These are phyloP conservation scores for Trifolium repens DNA, from an alignment of 306 rosid genomes.

Conservation along the genomic window DNA sequence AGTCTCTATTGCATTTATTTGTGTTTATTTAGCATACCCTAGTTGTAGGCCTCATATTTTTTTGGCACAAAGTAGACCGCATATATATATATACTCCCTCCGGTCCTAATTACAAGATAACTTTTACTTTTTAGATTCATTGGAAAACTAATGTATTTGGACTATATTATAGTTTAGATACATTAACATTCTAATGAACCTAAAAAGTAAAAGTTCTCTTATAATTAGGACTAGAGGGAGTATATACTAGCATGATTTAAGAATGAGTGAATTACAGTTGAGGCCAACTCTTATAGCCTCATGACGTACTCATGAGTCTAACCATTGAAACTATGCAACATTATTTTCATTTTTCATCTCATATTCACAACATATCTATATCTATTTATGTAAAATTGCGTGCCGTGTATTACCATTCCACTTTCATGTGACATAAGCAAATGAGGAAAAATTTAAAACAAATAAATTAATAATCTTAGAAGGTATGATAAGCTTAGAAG, in stretches of 20 bases:
- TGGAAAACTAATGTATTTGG: too few species aligned
- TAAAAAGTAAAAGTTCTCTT: too few species aligned
- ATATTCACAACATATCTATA: too few species aligned
- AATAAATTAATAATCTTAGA: too few species aligned
- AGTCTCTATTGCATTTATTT: too few species aligned
- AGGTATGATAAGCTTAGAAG: neutral
- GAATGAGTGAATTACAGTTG: neutral
- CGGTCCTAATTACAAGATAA: too few species aligned
- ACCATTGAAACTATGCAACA: constrained; percentile 1
- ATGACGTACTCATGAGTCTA: neutral
- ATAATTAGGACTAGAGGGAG: too few species aligned
- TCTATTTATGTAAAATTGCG: neutral
- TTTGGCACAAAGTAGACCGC: too few species aligned
- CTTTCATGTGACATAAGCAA: neutral
- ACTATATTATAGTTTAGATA: too few species aligned
- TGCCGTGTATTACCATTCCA: neutral
- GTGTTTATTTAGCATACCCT: neutral
- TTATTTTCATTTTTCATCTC: neutral
- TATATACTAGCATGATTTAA: neutral
- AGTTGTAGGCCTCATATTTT: neutral
- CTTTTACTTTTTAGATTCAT: too few species aligned
- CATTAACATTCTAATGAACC: too few species aligned
- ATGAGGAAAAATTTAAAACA: neutral
- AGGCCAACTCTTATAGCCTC: neutral
- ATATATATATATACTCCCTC: too few species aligned